Evolutionary conservation across 331 rosid genomes (phyloP).

Genomic region (Malus hybrid): DNA sequence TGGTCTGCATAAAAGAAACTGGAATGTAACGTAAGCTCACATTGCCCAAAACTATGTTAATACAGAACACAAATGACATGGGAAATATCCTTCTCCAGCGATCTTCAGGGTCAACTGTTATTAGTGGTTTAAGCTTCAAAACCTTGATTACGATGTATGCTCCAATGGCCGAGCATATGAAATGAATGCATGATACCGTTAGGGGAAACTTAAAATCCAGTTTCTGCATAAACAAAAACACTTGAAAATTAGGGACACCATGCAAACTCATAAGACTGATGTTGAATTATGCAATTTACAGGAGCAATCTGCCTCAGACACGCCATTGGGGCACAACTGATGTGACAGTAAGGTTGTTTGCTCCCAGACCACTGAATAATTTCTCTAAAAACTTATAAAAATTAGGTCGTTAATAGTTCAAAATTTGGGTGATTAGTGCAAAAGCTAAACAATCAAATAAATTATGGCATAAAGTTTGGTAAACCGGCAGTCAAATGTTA

Average conservation of each 20-base stretch:
- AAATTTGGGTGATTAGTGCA: neutral
- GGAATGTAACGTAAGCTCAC: conserved; percentile 97
- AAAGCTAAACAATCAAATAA: neutral
- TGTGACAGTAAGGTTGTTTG: too few relatives aligned
- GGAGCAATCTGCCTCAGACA: too few relatives aligned
- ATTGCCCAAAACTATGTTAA: conserved; percentile 92
- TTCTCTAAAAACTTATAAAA: neutral
- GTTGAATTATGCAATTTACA: too few relatives aligned
- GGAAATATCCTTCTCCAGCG: conserved; percentile 98
- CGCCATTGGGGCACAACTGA: too few relatives aligned
- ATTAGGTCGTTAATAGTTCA: neutral
- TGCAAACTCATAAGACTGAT: neutral
- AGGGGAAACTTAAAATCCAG: conserved; percentile 97
- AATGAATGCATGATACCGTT: conserved; percentile 84
- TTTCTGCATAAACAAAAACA: conserved; percentile 43
- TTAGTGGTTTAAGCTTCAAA: conserved; percentile 83
- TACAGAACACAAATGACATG: conserved; percentile 96
- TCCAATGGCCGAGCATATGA: conserved; percentile 89
- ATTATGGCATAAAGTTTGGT: neutral
- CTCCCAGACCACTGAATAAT: too few relatives aligned
- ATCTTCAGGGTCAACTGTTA: conserved; percentile 81
- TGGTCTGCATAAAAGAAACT: conserved; percentile 99
- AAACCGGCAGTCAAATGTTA: neutral
- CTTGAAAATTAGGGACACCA: neutral
- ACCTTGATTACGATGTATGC: conserved; percentile 72